phyloP scores from a whole-genome alignment of 805 yeast genomes.

The Blastobotrys muscicola region DNA sequence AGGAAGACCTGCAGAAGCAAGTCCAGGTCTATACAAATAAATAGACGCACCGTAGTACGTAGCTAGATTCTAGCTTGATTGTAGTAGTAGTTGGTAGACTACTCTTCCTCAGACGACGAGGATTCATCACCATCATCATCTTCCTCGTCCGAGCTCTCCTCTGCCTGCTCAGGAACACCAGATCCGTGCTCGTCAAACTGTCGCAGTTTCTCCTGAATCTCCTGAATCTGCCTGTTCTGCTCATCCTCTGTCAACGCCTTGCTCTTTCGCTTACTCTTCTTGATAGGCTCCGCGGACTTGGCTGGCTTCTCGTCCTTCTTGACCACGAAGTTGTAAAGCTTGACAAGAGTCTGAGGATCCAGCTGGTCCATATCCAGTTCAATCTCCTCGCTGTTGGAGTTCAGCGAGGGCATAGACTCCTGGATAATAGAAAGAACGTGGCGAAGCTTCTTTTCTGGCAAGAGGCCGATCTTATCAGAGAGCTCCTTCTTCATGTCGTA shows the following conservation, averaged over 20 bases:
- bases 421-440: slow-evolving; percentile 79
- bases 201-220: slow-evolving; percentile 64
- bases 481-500: slow-evolving; percentile 96
- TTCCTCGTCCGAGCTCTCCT: slow-evolving; percentile 18
- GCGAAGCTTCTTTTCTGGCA: slow-evolving; percentile 70
- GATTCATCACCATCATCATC: slow-evolving; percentile 25
- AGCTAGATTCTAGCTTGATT: too few species aligned
- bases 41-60: not conserved
- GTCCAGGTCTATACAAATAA: slow-evolving; percentile 7
- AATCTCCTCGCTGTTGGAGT: slow-evolving; percentile 73
- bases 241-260: slow-evolving; percentile 57
- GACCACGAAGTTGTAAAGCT: slow-evolving; percentile 76
- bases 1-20: too few species aligned
- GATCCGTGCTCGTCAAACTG: slow-evolving; percentile 41
- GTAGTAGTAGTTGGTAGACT: not conserved
- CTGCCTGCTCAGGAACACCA: slow-evolving; percentile 15
- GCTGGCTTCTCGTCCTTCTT: slow-evolving; percentile 29
- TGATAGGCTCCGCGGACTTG: slow-evolving; percentile 7
- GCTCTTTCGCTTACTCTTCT: slow-evolving; percentile 36
- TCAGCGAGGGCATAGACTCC: slow-evolving; percentile 58
- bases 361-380: slow-evolving; percentile 93
- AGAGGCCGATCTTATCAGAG: slow-evolving; percentile 67
- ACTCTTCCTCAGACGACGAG: slow-evolving; percentile 28
- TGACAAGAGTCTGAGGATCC: slow-evolving; percentile 72
- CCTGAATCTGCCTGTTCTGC: slow-evolving; percentile 57